These are phyloP conservation scores for Noccaea caerulescens DNA, from an alignment of 345 rosid genomes.

Conservation along the genomic window DNA sequence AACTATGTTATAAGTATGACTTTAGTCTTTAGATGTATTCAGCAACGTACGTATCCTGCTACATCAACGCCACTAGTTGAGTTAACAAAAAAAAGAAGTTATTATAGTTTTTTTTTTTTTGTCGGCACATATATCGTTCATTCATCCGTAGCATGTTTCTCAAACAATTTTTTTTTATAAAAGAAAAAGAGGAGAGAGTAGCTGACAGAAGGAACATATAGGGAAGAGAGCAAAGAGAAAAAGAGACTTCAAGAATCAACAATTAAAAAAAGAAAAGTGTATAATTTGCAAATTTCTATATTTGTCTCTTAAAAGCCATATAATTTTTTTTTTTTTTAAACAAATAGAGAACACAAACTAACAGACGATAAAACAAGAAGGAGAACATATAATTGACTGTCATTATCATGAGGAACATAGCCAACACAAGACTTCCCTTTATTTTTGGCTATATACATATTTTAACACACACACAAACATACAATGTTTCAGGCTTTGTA, in stretches of 20 bases:
- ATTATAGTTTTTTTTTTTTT: no score
- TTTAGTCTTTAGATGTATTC: not conserved
- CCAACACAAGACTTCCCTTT: conserved; percentile 38
- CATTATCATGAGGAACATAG: conserved; percentile 44
- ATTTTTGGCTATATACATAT: conserved; percentile 35
- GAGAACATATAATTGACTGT: conserved; percentile 40
- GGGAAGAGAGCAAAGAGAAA: conserved; percentile 37
- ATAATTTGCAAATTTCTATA: conserved; percentile 20
- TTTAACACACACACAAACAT: conserved; percentile 31
- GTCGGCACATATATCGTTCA: no score
- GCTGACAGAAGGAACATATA: conserved; percentile 47
- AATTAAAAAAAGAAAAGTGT: not conserved
- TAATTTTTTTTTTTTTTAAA: not conserved
- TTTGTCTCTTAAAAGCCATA: conserved; percentile 28
- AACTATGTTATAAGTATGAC: not conserved
- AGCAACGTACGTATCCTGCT: not conserved
- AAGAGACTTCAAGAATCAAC: conserved; percentile 31
- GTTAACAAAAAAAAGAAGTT: not conserved
- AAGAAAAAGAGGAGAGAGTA: conserved; percentile 25
- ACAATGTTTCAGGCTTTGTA: conserved; percentile 42
- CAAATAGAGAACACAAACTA: conserved; percentile 27
- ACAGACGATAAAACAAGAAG: conserved; percentile 32
- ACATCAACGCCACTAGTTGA: conserved; percentile 11
- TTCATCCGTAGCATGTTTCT: no score
- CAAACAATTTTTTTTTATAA: not conserved